phyloP scores from a whole-genome alignment of 2,329 filamentous ascomycete species.

The Lomentospora prolificans region DNA sequence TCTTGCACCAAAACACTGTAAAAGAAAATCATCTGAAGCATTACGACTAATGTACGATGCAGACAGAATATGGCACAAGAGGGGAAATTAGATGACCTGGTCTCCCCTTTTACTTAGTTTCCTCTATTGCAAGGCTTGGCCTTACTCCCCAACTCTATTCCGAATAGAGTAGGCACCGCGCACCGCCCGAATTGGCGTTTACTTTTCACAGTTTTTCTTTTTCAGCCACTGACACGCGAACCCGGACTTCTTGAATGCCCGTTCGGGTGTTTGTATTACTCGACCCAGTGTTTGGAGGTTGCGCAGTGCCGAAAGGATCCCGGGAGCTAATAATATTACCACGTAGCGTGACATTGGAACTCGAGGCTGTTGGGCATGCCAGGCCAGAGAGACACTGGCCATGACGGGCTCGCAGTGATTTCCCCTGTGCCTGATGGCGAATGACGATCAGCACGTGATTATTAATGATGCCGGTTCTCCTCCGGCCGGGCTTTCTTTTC shows the following conservation, averaged over 20 bases:
- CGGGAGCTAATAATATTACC: neutral
- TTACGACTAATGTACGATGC: neutral
- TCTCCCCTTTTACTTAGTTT: conserved; percentile 13
- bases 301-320: neutral
- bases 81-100: neutral
- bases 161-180: neutral
- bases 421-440: neutral
- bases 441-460: conserved; percentile 1
- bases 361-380: too few species aligned
- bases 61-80: neutral
- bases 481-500: too few species aligned
- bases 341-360: neutral
- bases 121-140: conserved; percentile 13
- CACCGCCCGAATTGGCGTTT: neutral
- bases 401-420: neutral
- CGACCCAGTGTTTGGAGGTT: neutral
- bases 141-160: conserved; percentile 4
- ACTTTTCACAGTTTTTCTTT: neutral
- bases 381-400: neutral
- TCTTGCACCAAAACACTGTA: neutral
- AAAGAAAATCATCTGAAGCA: neutral
- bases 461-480: too few species aligned
- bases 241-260: neutral
- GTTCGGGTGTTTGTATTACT: too few species aligned
- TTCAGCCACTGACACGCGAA: neutral